Evolutionary conservation across 257 asterid species (phyloP).

Genomic region (Nicotiana knightiana): DNA sequence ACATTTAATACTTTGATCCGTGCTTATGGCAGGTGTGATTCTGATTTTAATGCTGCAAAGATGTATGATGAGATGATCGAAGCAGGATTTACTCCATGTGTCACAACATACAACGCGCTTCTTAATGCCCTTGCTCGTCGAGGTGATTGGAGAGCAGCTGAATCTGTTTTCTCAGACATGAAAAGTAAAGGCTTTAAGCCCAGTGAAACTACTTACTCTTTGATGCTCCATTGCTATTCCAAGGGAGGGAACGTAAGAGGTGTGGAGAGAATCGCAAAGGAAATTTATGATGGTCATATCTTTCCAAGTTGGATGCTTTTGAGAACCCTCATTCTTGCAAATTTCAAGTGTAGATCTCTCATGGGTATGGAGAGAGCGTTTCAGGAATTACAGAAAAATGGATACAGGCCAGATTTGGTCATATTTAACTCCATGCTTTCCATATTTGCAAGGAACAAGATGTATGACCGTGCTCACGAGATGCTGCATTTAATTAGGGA

Average conservation of each 20-base stretch:
- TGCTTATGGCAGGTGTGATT: conserved; percentile 87
- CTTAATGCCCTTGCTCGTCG: conserved; percentile 76
- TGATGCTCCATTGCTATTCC: conserved; percentile 83
- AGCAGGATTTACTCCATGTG: conserved; percentile 78
- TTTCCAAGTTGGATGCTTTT: conserved; percentile 90
- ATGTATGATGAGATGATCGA: conserved; percentile 76
- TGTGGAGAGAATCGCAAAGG: conserved; percentile 66
- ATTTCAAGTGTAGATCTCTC: conserved; percentile 73
- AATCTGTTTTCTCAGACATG: conserved; percentile 62
- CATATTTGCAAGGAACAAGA: conserved; percentile 60
- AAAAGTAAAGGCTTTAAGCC: conserved; percentile 79
- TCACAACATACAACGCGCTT: conserved; percentile 81
- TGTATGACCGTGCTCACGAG: conserved; percentile 80
- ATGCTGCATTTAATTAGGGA: conserved; percentile 53
- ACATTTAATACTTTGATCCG: conserved; percentile 84
- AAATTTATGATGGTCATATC: conserved; percentile 73
- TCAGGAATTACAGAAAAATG: conserved; percentile 65
- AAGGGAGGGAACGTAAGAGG: conserved; percentile 77
- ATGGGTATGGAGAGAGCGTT: conserved; percentile 89
- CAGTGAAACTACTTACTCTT: conserved; percentile 66
- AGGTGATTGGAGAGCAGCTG: conserved; percentile 82
- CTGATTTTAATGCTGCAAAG: conserved; percentile 56
- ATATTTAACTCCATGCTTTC: conserved; percentile 81
- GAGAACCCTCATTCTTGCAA: conserved; percentile 71
- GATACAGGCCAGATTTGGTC: conserved; percentile 78